Evolutionary conservation across 345 rosid genomes (phyloP).

Genomic region (Populus simonii): DNA sequence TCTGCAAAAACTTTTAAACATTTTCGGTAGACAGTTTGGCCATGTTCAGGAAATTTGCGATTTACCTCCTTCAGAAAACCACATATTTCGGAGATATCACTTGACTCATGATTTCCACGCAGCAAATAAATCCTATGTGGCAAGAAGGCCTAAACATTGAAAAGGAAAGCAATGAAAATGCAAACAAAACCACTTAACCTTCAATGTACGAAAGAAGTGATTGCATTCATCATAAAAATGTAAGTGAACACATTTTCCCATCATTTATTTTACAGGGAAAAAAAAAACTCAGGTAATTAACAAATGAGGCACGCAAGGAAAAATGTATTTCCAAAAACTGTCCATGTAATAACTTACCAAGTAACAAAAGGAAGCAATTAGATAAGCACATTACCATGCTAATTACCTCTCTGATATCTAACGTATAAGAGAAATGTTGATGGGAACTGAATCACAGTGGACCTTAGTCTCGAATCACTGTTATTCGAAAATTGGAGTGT

Average conservation of each 20-base stretch:
- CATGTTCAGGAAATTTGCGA: slow-evolving; percentile 34
- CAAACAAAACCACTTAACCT: not conserved
- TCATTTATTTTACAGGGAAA: not conserved
- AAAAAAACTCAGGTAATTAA: not conserved
- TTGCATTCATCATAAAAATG: not conserved
- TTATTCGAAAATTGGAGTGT: too few relatives aligned
- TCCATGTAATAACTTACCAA: too few relatives aligned
- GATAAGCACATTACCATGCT: too few relatives aligned
- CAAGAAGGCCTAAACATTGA: slow-evolving; percentile 34
- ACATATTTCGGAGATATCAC: slow-evolving; percentile 28
- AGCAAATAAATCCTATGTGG: slow-evolving; percentile 40
- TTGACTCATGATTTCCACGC: slow-evolving; percentile 48
- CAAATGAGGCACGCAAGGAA: not conserved
- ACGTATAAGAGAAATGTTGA: too few relatives aligned
- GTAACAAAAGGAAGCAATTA: too few relatives aligned
- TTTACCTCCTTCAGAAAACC: slow-evolving; percentile 40
- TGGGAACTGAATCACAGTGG: too few relatives aligned
- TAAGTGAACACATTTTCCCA: not conserved
- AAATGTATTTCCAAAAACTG: too few relatives aligned
- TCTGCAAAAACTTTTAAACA: slow-evolving; percentile 33
- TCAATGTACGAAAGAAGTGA: not conserved
- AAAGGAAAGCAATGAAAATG: not conserved
- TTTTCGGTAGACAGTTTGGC: slow-evolving; percentile 28
- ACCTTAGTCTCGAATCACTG: too few relatives aligned
- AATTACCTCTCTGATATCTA: too few relatives aligned